Evolutionary conservation across 1,284 basidiomycete species (phyloP).

Genomic region (Inonotus hispidus): DNA sequence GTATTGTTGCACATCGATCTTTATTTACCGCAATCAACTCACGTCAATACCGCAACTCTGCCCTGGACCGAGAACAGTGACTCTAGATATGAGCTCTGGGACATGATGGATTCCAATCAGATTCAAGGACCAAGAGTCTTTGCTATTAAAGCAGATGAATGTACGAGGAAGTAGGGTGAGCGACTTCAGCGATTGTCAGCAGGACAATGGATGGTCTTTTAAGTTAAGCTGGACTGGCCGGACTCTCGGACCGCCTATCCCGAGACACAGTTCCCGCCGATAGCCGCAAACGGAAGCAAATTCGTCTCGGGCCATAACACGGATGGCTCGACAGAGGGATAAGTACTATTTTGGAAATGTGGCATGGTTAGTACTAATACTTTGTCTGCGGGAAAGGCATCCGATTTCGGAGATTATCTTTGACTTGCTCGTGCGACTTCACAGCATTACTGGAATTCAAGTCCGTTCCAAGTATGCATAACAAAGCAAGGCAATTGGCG

Average conservation of each 20-base stretch:
- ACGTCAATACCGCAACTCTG: conserved; percentile 15
- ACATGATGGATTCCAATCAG: neutral
- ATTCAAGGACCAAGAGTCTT: neutral
- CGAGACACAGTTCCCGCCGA: neutral
- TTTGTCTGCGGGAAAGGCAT: neutral
- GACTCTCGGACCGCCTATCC: neutral
- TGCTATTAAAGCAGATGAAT: too few relatives aligned
- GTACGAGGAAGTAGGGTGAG: neutral
- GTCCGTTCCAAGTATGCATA: too few relatives aligned
- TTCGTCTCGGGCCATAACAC: neutral
- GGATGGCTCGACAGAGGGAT: too few relatives aligned
- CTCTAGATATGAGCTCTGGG: conserved; percentile 14
- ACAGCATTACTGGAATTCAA: too few relatives aligned
- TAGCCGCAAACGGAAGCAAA: conserved; percentile 1
- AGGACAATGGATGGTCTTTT: conserved; percentile 1
- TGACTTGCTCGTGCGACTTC: too few relatives aligned
- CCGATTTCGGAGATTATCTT: neutral
- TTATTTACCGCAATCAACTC: neutral
- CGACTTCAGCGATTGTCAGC: neutral
- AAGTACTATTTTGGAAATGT: too few relatives aligned
- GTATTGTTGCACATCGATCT: neutral
- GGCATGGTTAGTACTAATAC: neutral
- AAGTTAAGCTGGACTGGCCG: neutral
- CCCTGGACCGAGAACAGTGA: conserved; percentile 16
- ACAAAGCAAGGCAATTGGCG: too few relatives aligned